These are phyloP conservation scores for Paecilomyces fulvus DNA, from an alignment of 2,329 filamentous ascomycete species.

Conservation along the genomic window DNA sequence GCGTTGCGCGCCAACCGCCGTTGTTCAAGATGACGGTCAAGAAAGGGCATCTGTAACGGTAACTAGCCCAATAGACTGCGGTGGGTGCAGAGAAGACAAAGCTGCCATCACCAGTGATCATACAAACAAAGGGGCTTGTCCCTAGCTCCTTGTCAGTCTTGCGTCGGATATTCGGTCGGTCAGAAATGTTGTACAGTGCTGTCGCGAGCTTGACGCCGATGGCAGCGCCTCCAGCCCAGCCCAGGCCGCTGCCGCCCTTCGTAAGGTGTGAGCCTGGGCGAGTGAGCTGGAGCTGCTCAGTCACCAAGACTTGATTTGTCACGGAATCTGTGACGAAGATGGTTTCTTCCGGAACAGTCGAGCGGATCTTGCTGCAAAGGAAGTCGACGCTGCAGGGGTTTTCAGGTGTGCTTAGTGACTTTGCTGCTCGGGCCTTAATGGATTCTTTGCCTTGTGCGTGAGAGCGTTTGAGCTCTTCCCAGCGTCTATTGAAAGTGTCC, in stretches of 20 bases:
- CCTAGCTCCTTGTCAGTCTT: constrained; percentile 10
- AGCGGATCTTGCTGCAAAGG: constrained; percentile 45
- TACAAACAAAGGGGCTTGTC: constrained; percentile 45
- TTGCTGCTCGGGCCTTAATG: constrained; percentile 6
- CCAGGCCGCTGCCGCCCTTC: constrained; percentile 67
- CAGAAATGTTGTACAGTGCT: constrained; percentile 34
- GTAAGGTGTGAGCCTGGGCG: constrained; percentile 40
- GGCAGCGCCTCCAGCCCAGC: constrained; percentile 67
- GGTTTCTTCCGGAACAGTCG: constrained; percentile 51
- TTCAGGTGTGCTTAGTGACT: constrained; percentile 30
- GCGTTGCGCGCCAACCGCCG: constrained; percentile 56
- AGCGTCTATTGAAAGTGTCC: constrained; percentile 4
- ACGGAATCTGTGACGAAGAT: constrained; percentile 71
- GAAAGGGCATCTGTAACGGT: constrained; percentile 55
- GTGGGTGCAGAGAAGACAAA: constrained; percentile 57
- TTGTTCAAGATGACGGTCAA: constrained; percentile 60
- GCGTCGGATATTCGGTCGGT: constrained; percentile 6
- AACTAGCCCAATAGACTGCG: constrained; percentile 58
- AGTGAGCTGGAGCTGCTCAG: constrained; percentile 13
- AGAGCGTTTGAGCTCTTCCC: constrained; percentile 2
- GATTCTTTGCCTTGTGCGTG: constrained; percentile 4
- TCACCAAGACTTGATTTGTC: constrained; percentile 48
- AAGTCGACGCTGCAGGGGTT: constrained; percentile 54
- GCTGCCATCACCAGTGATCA: constrained; percentile 58
- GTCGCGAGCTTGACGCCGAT: constrained; percentile 66